Conservation (phyloP, 2,329 filamentous ascomycete species). For the Achaetomium macrosporum region DNA sequence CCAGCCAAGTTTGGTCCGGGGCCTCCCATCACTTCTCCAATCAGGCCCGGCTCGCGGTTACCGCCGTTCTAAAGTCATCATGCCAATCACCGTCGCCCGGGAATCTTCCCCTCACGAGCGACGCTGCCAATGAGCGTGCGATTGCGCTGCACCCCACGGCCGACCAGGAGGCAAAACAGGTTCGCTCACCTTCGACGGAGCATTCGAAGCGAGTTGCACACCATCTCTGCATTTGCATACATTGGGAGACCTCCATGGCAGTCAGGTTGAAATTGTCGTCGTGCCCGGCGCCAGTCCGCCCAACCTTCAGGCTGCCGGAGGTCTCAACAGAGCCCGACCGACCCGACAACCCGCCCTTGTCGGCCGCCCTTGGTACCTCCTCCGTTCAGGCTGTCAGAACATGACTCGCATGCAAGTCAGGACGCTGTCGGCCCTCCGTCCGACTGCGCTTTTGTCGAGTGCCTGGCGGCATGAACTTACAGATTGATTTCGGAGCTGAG, state of each 20-base stretch:
- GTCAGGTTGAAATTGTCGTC: neutral
- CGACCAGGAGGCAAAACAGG: constrained; percentile 8
- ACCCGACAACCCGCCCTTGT: neutral
- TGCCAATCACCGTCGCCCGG: constrained; percentile 3
- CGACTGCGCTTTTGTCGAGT: neutral
- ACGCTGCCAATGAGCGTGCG: neutral
- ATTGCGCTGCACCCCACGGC: neutral
- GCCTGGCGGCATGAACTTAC: constrained; percentile 13
- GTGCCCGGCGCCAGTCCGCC: neutral
- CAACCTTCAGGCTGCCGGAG: neutral
- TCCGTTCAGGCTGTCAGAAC: neutral
- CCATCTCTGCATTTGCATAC: neutral
- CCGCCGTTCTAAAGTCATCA: constrained; percentile 1
- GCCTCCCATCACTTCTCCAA: constrained; percentile 9
- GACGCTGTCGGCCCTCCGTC: constrained; percentile 1
- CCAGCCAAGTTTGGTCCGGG: neutral
- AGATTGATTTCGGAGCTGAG: constrained; percentile 11
- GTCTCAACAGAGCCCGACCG: constrained; percentile 3
- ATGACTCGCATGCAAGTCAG: neutral
- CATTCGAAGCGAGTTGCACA: constrained; percentile 1
- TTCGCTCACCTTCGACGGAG: neutral
- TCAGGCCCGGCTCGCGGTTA: constrained; percentile 5
- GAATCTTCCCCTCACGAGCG: neutral
- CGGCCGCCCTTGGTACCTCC: neutral
- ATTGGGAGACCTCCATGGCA: neutral